Evolutionary conservation across 352 stramenopile species (phyloP), one percentile per base, ranked within the genome.

Genomic region (Blastocystis sp.): DNA sequence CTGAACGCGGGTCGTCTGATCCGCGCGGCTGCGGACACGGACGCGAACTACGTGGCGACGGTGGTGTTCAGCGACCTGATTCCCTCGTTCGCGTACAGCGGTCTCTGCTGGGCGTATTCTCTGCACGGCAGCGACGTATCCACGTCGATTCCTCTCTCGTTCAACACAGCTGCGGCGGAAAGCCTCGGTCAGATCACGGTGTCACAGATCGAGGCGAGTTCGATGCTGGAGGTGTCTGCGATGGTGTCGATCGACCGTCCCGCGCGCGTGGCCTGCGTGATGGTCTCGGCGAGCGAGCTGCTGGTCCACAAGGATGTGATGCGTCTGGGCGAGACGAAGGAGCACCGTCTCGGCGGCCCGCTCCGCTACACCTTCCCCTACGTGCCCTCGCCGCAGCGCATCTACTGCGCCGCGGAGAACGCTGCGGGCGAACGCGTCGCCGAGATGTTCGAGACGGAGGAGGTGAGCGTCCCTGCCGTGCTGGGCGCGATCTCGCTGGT

Each of bases 81-180:
- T 11, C 44, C 67, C 16, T 32, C 11, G 0, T 61, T 78, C 32
- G 34, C 46, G 11, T 78, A 78, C 67, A 27, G 34, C 32, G 67
- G 67, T 21, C 40, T 61, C 21, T 78, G 67, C 67, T 78, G 67
- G 67, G 67, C 67, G 9, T 78, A 78, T 40, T 57, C 67, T 7
- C 21, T 61, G 11, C 29, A 32, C 2, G 36, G 18, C 4, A 27
- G 3, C 40, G 67, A 48, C 27, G 67, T 78, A 16, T 56, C 34
- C 48, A 16, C 46, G 16, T 27, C 36, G 21, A 51, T 78, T n/a
- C 9, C 27, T 2, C 29, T 78, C 11, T 32, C 67, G 7, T 78
- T 78, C 42, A 78, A 14, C 42, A 78, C 67, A n/a, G 7, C n/a
- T 42, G 36, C 40, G 0, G 24, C 18, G 21, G 46, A 21, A 4